These are phyloP conservation scores for Chondrus crispus DNA, from an alignment of 23 red algal genomes.

Conservation along the genomic window DNA sequence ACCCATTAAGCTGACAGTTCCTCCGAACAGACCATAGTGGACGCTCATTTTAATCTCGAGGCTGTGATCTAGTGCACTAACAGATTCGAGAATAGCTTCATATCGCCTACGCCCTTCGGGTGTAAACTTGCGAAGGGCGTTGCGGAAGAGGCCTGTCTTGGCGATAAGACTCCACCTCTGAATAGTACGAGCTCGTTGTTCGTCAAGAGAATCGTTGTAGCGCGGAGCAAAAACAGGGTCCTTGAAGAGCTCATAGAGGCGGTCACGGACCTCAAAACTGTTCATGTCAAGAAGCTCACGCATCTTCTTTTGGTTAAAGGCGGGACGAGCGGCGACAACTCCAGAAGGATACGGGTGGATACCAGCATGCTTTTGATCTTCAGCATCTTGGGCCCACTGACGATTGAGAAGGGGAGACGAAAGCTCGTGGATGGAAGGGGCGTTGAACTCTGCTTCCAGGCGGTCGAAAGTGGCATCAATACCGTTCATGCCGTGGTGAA, in stretches of 20 bases:
- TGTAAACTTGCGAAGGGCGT: conserved; percentile 1
- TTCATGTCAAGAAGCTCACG: conserved; percentile 10
- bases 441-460: no score
- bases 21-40: conserved; percentile 81
- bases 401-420: no score
- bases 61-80: conserved; percentile 66
- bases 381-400: background rate
- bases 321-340: background rate
- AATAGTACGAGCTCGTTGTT: conserved; percentile 50
- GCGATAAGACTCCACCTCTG: conserved; percentile 33
- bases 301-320: conserved; percentile 21
- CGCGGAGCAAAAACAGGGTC: conserved; percentile 34
- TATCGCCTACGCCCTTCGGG: conserved; percentile 41
- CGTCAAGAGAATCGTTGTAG: background rate
- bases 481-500: no score
- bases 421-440: no score
- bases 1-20: conserved; percentile 72
- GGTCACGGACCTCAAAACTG: conserved; percentile 15
- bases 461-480: no score
- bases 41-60: conserved; percentile 83
- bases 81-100: conserved; percentile 73
- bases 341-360: background rate
- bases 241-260: conserved; percentile 39
- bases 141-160: background rate
- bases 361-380: background rate